A percentile compares a stretch with the other conserved stretches of the same genome.
phyloP scores from a whole-genome alignment of 768 basidiomycete species.

The Pleurotus ostreatus region DNA sequence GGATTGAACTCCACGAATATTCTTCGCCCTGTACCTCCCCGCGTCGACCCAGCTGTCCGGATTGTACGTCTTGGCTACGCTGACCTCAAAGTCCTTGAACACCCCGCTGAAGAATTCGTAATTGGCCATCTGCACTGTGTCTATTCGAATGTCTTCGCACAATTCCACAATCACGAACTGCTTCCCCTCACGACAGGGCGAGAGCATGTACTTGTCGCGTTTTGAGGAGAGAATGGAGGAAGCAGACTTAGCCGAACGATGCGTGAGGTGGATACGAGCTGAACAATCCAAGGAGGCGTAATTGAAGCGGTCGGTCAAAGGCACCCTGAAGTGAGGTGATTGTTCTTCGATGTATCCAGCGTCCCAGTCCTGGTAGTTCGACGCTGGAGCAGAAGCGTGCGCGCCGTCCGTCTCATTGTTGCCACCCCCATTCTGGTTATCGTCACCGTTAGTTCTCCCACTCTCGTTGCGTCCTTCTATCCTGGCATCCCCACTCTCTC shows the following conservation, averaged over 20 bases:
- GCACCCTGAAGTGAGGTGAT: conserved; percentile 66
- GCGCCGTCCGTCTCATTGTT: not conserved
- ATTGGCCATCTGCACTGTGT: conserved; percentile 93
- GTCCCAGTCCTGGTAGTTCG: not conserved
- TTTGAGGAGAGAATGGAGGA: conserved; percentile 84
- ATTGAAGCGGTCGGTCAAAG: conserved; percentile 86
- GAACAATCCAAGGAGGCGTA: conserved; percentile 93
- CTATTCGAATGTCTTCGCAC: conserved; percentile 96
- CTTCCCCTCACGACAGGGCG: conserved; percentile 67
- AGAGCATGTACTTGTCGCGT: conserved; percentile 95
- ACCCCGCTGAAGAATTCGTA: conserved; percentile 98
- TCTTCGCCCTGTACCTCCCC: conserved; percentile 83
- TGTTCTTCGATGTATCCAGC: conserved; percentile 22
- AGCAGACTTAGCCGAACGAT: conserved; percentile 76
- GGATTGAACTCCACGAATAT: conserved; percentile 81
- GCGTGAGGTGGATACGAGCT: conserved; percentile 83
- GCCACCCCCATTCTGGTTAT: conserved; percentile 6
- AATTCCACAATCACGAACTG: conserved; percentile 93
- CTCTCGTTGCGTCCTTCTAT: not conserved
- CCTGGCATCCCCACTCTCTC: conserved; percentile 1
- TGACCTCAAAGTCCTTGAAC: conserved; percentile 87
- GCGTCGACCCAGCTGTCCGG: conserved; percentile 66
- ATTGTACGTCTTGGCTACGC: conserved; percentile 79
- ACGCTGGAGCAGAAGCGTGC: not conserved
- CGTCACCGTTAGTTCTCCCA: conserved; percentile 6